A percentile compares a stretch with the other conserved stretches of the same genome.
phyloP scores from a whole-genome alignment of 768 basidiomycete species.

The Tulasnella sp. region DNA sequence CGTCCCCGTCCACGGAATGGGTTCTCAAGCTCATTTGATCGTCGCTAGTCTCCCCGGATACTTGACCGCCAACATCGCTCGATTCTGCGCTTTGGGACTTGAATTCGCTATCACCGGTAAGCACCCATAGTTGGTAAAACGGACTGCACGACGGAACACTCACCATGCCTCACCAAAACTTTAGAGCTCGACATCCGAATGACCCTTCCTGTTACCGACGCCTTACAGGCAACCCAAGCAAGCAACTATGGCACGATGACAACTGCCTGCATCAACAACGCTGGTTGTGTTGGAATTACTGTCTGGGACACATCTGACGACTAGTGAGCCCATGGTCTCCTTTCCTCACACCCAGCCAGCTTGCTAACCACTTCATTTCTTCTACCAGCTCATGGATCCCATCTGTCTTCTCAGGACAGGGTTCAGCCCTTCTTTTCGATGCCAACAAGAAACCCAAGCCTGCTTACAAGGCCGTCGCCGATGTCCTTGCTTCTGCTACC shows the following conservation, averaged over 20 bases:
- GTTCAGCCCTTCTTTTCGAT: conserved; percentile 26
- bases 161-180: not conserved
- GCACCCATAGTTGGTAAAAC: not conserved
- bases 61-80: conserved; percentile 48
- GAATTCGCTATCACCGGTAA: conserved; percentile 57
- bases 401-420: conserved; percentile 35
- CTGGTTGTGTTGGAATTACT: conserved; percentile 31
- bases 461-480: conserved; percentile 25
- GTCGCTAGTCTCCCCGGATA: not conserved
- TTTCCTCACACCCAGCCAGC: conserved; percentile 44
- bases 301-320: conserved; percentile 46
- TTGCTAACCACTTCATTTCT: conserved; percentile 54
- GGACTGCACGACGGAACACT: not conserved
- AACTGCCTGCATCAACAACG: conserved; percentile 44
- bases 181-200: conserved; percentile 61
- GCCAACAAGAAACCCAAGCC: conserved; percentile 28
- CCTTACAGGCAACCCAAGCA: conserved; percentile 52
- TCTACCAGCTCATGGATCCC: conserved; percentile 41
- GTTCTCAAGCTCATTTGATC: conserved; percentile 41
- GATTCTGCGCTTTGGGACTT: conserved; percentile 56
- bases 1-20: conserved; percentile 58
- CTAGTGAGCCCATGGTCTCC: conserved; percentile 7
- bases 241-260: conserved; percentile 56
- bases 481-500: conserved; percentile 12
- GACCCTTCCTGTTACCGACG: conserved; percentile 49